These are phyloP conservation scores for Pythium sp. DNA, from an alignment of 352 stramenopile genomes.

Conservation along the genomic window DNA sequence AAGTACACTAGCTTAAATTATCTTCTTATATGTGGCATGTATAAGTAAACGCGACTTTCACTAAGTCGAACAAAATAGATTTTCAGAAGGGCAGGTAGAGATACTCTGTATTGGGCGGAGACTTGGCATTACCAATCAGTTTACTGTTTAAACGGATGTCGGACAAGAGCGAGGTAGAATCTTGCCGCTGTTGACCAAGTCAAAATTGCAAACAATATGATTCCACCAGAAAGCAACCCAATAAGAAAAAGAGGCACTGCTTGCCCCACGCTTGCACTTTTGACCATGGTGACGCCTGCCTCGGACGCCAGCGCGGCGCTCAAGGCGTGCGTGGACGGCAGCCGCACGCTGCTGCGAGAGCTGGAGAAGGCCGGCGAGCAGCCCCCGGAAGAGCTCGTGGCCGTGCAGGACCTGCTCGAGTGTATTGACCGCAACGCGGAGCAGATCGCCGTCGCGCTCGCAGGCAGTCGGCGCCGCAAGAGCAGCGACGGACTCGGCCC, in stretches of 20 bases:
- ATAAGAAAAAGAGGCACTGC: neutral
- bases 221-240: no score
- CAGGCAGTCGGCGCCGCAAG: slow-evolving; percentile 30
- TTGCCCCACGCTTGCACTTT: neutral
- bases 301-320: slow-evolving; percentile 1
- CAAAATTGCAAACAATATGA: no score
- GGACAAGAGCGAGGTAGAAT: no score
- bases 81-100: no score
- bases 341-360: slow-evolving; percentile 33
- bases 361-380: slow-evolving; percentile 21
- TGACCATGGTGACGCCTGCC: slow-evolving; percentile 7
- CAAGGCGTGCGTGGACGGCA: slow-evolving; percentile 29
- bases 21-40: no score
- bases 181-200: no score
- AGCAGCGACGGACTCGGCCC: slow-evolving; percentile 18
- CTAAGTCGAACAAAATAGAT: no score
- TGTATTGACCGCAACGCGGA: slow-evolving; percentile 68
- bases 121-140: no score
- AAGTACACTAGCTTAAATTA: no score
- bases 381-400: slow-evolving; percentile 46
- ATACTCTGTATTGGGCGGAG: no score
- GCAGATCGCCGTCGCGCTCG: slow-evolving; percentile 56
- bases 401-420: slow-evolving; percentile 65
- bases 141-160: no score
- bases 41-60: no score